phyloP scores from a whole-genome alignment of 2,329 filamentous ascomycete species.

The Xylariales sp. region DNA sequence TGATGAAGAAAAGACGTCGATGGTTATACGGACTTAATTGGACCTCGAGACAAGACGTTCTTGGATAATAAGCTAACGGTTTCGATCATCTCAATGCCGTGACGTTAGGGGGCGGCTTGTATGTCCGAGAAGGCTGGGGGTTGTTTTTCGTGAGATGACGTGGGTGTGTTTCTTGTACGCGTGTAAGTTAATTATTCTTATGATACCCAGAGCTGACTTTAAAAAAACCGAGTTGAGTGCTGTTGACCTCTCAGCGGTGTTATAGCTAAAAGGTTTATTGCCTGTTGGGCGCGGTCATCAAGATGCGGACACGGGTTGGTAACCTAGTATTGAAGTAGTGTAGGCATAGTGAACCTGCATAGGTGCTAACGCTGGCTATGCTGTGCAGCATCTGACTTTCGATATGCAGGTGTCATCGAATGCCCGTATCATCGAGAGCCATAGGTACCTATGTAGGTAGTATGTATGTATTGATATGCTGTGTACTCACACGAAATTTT shows the following conservation, averaged over 20 bases:
- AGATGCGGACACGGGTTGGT: neutral
- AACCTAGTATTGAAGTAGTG: too few relatives aligned
- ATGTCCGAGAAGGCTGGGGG: neutral
- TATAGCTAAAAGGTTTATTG: neutral
- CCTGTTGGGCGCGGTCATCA: too few relatives aligned
- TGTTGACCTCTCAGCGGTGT: neutral
- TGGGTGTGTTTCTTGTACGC: too few relatives aligned
- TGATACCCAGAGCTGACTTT: neutral
- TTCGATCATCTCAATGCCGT: neutral
- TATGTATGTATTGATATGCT: neutral
- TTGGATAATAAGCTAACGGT: neutral
- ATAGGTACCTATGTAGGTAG: too few relatives aligned
- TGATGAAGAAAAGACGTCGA: neutral
- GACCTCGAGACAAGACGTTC: neutral
- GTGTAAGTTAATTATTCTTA: neutral
- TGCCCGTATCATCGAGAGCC: neutral
- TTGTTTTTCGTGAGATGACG: neutral
- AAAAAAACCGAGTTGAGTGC: neutral
- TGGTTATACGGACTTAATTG: slow-evolving; percentile 7
- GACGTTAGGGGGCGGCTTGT: neutral
- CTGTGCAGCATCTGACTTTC: neutral
- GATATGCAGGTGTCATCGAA: neutral
- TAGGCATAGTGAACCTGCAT: neutral
- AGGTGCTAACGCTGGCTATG: neutral
- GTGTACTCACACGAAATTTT: slow-evolving; percentile 16